These are phyloP conservation scores for Fusarium chlamydosporum DNA, from an alignment of 2,329 filamentous ascomycete species.

Conservation along the genomic window DNA sequence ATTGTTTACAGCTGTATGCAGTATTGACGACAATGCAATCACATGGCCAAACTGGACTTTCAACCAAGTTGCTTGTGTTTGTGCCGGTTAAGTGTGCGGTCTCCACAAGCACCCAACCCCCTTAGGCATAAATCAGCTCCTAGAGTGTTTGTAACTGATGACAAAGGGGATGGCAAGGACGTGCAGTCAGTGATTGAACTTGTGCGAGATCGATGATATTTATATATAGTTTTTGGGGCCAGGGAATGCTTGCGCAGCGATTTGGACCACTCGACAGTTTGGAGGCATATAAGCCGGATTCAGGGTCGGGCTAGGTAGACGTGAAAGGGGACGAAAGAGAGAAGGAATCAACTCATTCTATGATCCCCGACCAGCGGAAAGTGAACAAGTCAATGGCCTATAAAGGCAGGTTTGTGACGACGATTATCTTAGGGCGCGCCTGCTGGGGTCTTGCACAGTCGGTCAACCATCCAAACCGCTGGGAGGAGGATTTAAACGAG, in stretches of 20 bases:
- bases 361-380: conserved; percentile 17
- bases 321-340: conserved; percentile 11
- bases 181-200: conserved; percentile 5
- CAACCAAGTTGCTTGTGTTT: conserved; percentile 20
- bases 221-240: conserved; percentile 13
- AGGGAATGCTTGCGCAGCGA: conserved; percentile 19
- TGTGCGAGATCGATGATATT: conserved; percentile 8
- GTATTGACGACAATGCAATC: conserved; percentile 36
- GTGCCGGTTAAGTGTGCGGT: conserved; percentile 30
- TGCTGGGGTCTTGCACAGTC: conserved; percentile 41
- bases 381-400: conserved; percentile 39
- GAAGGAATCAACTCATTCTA: conserved; percentile 6
- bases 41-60: conserved; percentile 41
- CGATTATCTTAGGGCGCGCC: conserved; percentile 36
- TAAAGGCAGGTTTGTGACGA: conserved; percentile 37
- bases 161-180: conserved; percentile 13
- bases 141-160: conserved; percentile 19
- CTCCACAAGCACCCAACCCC: conserved; percentile 35
- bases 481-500: conserved; percentile 46
- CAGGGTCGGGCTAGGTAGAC: conserved; percentile 6
- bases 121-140: conserved; percentile 34
- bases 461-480: conserved; percentile 41
- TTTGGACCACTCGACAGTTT: conserved; percentile 15
- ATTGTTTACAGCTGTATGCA: conserved; percentile 41
- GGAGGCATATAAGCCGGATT: conserved; percentile 1